Evolutionary conservation across 2,329 filamentous ascomycete species (phyloP).

Genomic region (Cercospora berteroae): DNA sequence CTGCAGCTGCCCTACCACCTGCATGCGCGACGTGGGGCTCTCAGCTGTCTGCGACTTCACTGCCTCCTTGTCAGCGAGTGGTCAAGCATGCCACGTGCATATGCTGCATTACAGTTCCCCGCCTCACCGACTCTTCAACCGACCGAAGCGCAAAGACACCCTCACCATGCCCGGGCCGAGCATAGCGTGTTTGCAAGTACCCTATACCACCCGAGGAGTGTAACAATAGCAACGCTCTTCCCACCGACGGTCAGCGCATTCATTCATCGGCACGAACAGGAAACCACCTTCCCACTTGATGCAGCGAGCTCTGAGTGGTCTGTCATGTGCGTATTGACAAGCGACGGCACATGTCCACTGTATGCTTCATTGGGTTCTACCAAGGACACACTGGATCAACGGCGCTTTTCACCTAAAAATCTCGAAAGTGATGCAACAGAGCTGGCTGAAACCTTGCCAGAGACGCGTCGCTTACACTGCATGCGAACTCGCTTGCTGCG

Average conservation of each 20-base stretch:
- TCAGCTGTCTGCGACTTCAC: not conserved
- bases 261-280: not conserved
- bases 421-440: not conserved
- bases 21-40: not conserved
- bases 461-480: not conserved
- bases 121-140: not conserved
- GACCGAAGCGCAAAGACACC: not conserved
- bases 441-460: not conserved
- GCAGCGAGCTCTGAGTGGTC: not conserved
- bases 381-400: not conserved
- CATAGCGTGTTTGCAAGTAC: not conserved
- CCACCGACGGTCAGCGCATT: not conserved
- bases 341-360: not conserved
- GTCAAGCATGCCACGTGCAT: not conserved
- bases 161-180: not conserved
- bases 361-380: not conserved
- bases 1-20: conserved; percentile 4
- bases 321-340: not conserved
- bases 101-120: not conserved
- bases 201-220: not conserved
- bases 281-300: not conserved
- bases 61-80: not conserved
- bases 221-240: not conserved
- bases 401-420: not conserved
- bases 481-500: not conserved